phyloP scores from a whole-genome alignment of 1,139 yeast species.

The Saccharomyces hybrid region DNA sequence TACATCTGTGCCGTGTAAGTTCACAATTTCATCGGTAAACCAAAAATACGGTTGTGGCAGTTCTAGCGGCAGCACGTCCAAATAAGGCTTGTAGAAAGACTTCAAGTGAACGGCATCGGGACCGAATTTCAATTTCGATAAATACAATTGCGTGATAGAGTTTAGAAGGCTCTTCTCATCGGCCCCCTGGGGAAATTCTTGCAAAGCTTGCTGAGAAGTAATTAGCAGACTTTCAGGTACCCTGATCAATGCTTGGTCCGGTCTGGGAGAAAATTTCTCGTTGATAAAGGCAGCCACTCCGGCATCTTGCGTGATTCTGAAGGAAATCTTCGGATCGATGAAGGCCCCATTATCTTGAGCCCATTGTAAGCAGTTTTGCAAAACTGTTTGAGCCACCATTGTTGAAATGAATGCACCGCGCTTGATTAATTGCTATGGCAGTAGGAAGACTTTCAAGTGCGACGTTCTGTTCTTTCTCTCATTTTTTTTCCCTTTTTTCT shows the following conservation, averaged over 20 bases:
- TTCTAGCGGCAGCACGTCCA: constrained; percentile 50
- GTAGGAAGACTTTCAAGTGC: too few species aligned
- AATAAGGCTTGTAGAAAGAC: constrained; percentile 41
- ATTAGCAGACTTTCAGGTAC: constrained; percentile 39
- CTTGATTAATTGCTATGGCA: neutral
- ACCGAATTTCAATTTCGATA: constrained; percentile 39
- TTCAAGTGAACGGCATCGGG: constrained; percentile 10
- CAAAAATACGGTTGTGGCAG: constrained; percentile 60
- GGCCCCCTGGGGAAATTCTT: constrained; percentile 29
- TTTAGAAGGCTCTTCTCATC: constrained; percentile 31
- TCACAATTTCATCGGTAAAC: constrained; percentile 43
- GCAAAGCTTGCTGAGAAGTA: constrained; percentile 39
- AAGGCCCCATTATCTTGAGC: constrained; percentile 42
- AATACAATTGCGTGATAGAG: constrained; percentile 41
- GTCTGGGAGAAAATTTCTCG: constrained; percentile 8
- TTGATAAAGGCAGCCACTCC: constrained; percentile 39
- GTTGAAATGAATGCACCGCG: neutral
- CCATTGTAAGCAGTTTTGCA: constrained; percentile 40
- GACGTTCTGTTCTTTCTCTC: too few species aligned
- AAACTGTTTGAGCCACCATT: constrained; percentile 5
- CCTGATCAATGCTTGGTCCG: constrained; percentile 26
- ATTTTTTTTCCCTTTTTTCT: too few species aligned
- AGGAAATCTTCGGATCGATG: constrained; percentile 33
- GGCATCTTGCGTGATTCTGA: constrained; percentile 22
- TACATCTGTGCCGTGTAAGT: constrained; percentile 58